Percentiles rank a stretch among this genome's conserved stretches.
phyloP scores from a whole-genome alignment of 306 rosid genomes.

The Vigna nakashimae region DNA sequence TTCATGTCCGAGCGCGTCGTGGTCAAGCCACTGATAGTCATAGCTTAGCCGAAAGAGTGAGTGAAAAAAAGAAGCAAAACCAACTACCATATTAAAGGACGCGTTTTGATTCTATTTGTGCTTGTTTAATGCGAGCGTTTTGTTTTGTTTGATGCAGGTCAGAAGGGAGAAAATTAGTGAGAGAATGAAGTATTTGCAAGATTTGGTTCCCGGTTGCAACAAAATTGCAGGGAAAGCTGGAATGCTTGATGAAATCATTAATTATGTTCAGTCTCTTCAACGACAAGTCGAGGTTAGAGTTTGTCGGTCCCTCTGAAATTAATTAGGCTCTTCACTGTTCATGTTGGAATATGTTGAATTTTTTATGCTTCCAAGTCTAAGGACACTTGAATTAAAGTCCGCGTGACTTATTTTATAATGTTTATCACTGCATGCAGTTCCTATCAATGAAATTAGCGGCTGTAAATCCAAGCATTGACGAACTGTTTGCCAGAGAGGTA shows the following conservation, averaged over 20 bases:
- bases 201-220: slow-evolving; percentile 97
- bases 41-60: slow-evolving; percentile 96
- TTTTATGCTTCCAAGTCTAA: not conserved
- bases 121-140: not conserved
- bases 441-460: slow-evolving; percentile 96
- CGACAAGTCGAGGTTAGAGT: slow-evolving; percentile 86
- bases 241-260: slow-evolving; percentile 98
- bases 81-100: slow-evolving; percentile 81
- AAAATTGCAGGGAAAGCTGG: slow-evolving; percentile 97
- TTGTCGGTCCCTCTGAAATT: slow-evolving; percentile 23
- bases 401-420: slow-evolving; percentile 22
- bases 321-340: no score
- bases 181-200: slow-evolving; percentile 95
- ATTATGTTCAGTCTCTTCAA: slow-evolving; percentile 97
- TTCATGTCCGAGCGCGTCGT: slow-evolving; percentile 94
- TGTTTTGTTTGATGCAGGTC: slow-evolving; percentile 55
- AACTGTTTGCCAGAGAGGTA: slow-evolving; percentile 87
- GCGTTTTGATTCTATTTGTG: slow-evolving; percentile 51
- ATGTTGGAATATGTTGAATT: not conserved
- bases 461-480: slow-evolving; percentile 86
- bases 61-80: slow-evolving; percentile 17
- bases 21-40: slow-evolving; percentile 99
- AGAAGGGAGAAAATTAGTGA: slow-evolving; percentile 96
- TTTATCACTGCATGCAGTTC: slow-evolving; percentile 66
- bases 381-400: not conserved